These are phyloP conservation scores for Calonectria pteridis DNA, from an alignment of 2,329 filamentous ascomycete genomes.

Conservation along the genomic window DNA sequence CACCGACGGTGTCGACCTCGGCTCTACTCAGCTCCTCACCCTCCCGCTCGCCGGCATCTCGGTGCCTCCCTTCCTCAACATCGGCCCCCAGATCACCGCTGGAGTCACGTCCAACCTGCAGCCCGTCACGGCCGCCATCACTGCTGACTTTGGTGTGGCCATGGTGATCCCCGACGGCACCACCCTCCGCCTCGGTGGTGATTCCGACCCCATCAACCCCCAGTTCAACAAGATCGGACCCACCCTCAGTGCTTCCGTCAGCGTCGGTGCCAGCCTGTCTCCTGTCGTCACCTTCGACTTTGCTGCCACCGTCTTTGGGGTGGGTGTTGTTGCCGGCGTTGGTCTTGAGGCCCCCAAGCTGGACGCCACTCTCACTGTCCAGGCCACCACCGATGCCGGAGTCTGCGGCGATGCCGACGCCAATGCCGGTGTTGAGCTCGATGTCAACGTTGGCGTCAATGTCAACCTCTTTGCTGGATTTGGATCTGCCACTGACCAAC, in stretches of 20 bases:
- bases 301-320: constrained; percentile 10
- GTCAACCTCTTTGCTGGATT: constrained; percentile 16
- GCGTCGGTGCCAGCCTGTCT: not conserved
- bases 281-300: constrained; percentile 15
- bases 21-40: not conserved
- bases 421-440: constrained; percentile 1
- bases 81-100: not conserved
- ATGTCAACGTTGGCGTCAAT: constrained; percentile 9
- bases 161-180: constrained; percentile 18
- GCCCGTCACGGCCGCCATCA: not conserved
- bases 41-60: not conserved
- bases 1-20: not conserved
- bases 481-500: constrained; percentile 10
- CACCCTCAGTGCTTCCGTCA: constrained; percentile 9
- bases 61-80: not conserved
- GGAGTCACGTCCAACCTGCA: not conserved
- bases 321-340: not conserved
- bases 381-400: not conserved
- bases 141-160: constrained; percentile 3
- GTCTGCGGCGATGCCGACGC: not conserved
- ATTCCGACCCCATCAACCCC: constrained; percentile 10
- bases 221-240: constrained; percentile 16
- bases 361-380: not conserved
- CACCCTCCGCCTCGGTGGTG: not conserved
- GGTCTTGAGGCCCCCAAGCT: constrained; percentile 4